These are phyloP conservation scores for Sclerospora graminicola DNA, from an alignment of 352 stramenopile genomes.

Conservation along the genomic window DNA sequence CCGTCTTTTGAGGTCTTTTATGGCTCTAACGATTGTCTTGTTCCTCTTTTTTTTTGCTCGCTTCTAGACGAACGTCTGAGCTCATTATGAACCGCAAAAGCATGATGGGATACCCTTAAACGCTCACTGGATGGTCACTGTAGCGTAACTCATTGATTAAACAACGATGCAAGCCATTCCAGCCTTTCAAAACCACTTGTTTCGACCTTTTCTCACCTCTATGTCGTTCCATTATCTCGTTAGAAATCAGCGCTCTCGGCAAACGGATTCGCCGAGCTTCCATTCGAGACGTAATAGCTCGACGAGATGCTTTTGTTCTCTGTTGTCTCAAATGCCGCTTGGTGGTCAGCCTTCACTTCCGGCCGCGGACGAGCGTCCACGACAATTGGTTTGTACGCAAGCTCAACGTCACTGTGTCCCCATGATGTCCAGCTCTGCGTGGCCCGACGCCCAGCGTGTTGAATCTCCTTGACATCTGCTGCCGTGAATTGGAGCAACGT, in stretches of 20 bases:
- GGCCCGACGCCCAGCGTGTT: conserved; percentile 39
- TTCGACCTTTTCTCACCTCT: background rate
- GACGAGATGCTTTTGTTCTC: too few relatives aligned
- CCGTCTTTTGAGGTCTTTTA: too few relatives aligned
- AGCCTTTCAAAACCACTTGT: too few relatives aligned
- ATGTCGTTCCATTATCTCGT: conserved; percentile 4
- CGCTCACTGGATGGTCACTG: too few relatives aligned
- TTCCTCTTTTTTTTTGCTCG: conserved; percentile 3
- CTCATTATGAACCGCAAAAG: conserved; percentile 79
- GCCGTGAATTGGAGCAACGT: conserved; percentile 78
- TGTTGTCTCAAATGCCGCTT: too few relatives aligned
- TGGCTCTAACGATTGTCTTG: too few relatives aligned
- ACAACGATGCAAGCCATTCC: too few relatives aligned
- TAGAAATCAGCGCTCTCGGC: conserved; percentile 66
- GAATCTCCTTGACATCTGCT: conserved; percentile 68
- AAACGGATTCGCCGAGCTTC: conserved; percentile 25
- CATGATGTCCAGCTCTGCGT: conserved; percentile 73
- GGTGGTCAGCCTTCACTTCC: too few relatives aligned
- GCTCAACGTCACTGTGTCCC: conserved; percentile 23
- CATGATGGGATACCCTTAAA: conserved; percentile 26
- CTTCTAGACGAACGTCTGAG: conserved; percentile 66
- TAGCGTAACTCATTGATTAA: too few relatives aligned
- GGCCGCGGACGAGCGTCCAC: conserved; percentile 18
- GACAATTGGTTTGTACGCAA: conserved; percentile 63
- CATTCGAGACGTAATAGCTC: conserved; percentile 47